Evolutionary conservation across 2,329 filamentous ascomycete species (phyloP).

Genomic region (Pseudogymnoascus sp.): DNA sequence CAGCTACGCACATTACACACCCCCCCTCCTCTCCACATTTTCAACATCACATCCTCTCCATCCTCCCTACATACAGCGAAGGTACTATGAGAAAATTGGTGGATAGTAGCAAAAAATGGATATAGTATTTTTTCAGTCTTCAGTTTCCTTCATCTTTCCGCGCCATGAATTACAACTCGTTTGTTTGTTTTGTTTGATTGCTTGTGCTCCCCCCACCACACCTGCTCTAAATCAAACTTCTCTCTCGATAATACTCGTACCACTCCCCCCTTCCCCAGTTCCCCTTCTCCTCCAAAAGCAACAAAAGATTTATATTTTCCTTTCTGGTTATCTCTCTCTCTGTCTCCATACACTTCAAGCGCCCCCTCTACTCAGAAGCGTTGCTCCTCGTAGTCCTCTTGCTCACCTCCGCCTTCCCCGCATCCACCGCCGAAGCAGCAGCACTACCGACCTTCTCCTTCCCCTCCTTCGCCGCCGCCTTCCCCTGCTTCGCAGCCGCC

Average conservation of each 20-base stretch:
- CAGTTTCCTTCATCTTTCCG: not conserved
- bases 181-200: not conserved
- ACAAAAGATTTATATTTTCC: not conserved
- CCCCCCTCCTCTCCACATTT: no score
- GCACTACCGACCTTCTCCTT: conserved; percentile 63
- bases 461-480: conserved; percentile 67
- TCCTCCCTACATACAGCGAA: no score
- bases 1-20: no score
- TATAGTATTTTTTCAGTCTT: not conserved
- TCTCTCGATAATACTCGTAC: not conserved
- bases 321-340: no score
- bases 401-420: conserved; percentile 51
- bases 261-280: no score
- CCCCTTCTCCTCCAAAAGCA: not conserved
- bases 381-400: not conserved
- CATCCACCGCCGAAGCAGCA: conserved; percentile 54
- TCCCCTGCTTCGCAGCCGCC: conserved; percentile 54
- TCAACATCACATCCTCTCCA: no score
- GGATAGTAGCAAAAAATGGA: not conserved
- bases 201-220: not conserved
- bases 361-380: not conserved
- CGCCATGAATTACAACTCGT: not conserved
- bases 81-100: no score
- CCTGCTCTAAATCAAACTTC: not conserved
- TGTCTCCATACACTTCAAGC: not conserved